Base-by-base conservation (phyloP, 331 rosid species). In the Dryas integrifolia region DNA sequence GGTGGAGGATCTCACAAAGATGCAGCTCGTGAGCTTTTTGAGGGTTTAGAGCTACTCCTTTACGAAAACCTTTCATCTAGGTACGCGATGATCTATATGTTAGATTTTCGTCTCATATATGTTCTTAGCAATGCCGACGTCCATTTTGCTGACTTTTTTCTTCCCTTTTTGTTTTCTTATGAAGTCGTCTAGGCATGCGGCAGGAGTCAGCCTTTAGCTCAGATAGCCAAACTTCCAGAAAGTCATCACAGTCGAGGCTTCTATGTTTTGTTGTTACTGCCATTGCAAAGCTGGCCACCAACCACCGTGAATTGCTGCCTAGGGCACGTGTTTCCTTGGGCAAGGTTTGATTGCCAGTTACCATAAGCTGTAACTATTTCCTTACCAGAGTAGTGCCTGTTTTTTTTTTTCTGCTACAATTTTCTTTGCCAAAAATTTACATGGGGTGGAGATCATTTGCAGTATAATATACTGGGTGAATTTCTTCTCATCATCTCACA, bases 21-120 rank as follows among this genome's bases (percentile, higher is more conserved):
- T 69, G 98, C 86, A 81, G 96, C 98, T 38, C 97, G 98, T 73
- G 98, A 94, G 81, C 97, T 94, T 73, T 89, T 94, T 74, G 98
- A 94, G 88, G 81, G 98, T 74, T 88, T 94, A 82, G 98, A 94
- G 74, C 77, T 91, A 70, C 98, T 94, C 70, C 75, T 94, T 72
- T 94, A 94, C 67, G 98, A 94, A 87, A 94, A 92, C 82, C 92
- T 94, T 76, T 84, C 97, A 65, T 85, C 92, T 72, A 94, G 98
- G 98, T 94, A 84, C 74, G 72, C 18, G 45, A 39, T 69, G 12
- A 51, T 16, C 9, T 46, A 49, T 18, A 67, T n/a, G 76, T 70
- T 63, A 15, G 72, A 56, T 79, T 64, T 79, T 64, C 67, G 75
- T 24, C 44, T 70, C 24, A n/a, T 43, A 14, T 79, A 9, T 43